Evolutionary conservation across 73 alveolate genomes (phyloP).

Genomic region (Blepharisma japonicum): DNA sequence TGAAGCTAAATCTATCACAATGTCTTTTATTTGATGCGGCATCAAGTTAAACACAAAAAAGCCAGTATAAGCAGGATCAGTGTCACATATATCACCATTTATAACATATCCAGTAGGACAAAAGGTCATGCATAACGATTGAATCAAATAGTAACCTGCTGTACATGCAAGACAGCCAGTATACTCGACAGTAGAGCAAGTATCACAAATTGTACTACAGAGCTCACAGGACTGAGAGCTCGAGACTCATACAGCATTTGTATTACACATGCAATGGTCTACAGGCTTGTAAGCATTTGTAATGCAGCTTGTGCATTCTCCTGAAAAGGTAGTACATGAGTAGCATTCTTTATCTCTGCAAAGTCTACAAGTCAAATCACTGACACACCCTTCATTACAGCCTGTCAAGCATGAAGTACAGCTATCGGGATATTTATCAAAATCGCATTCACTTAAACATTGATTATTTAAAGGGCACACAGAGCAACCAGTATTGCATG

Average conservation of each 20-base stretch:
- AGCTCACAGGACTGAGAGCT: no score
- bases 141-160: neutral
- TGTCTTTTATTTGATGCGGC: neutral
- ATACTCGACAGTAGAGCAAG: neutral
- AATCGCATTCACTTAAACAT: neutral
- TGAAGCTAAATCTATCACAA: neutral
- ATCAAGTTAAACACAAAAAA: neutral
- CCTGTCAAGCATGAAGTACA: neutral
- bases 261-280: no score
- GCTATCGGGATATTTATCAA: neutral
- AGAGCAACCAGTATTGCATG: conserved; percentile 7
- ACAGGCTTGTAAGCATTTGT: neutral
- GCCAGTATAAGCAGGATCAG: neutral
- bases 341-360: neutral
- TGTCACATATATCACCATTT: neutral
- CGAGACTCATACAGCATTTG: no score
- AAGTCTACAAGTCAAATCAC: neutral
- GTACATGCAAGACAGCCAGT: neutral
- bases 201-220: no score
- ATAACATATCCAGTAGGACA: neutral
- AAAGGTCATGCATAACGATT: neutral
- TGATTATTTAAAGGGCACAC: neutral
- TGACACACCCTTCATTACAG: neutral
- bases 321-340: neutral
- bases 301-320: neutral